Evolutionary conservation across 768 basidiomycete genomes (phyloP), one percentile per base, ranked within the genome.

Genomic region (Lactarius hengduanensis): DNA sequence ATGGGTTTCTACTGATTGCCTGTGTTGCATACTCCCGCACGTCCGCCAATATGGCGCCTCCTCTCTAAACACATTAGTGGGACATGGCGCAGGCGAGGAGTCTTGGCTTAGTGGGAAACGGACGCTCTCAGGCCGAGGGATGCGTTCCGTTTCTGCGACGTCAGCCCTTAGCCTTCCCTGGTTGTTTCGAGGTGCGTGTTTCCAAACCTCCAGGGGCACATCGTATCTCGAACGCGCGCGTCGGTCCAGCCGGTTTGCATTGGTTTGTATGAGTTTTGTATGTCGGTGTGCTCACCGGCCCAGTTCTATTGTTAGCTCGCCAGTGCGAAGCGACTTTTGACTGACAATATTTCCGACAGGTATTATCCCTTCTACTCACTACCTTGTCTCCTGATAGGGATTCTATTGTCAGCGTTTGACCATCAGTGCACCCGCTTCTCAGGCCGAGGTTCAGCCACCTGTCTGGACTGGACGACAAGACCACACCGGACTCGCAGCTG

Each of bases 61-160:
- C 28, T 54, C 16, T 54, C 53, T 6, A 30, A 26, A 54, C 8
- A 18, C 16, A 20, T n/a, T 30, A 28, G 40, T 7, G n/a, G 18
- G 11, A 32, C 28, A 7, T 30, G 41, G 30, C 9, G 30, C 9
- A 8, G 43, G 41, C 13, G 10, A 3, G 41, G 47, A 8, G 16
- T 8, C 28, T 55, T 32, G 28, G 41, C 58, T 34, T 22, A n/a
- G 28, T 32, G 15, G 43, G 43, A 60, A 8, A 30, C 47, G 59
- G 59, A 34, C 28, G 43, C 59, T 60, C 59, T 47, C 59, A 13
- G 59, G 59, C 59, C 43, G 59, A 60, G 45, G 32, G 45, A 61
- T 16, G 32, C 32, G 59, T 50, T 61, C 32, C 45, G 45, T 34
- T 60, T 60, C 59, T 34, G 43, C 20, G 45, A 50, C 13, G 32